Percentiles rank a stretch among this genome's conserved stretches.
These are phyloP conservation scores for Colletotrichum sp. DNA, from an alignment of 2,329 filamentous ascomycete genomes.

Conservation along the genomic window DNA sequence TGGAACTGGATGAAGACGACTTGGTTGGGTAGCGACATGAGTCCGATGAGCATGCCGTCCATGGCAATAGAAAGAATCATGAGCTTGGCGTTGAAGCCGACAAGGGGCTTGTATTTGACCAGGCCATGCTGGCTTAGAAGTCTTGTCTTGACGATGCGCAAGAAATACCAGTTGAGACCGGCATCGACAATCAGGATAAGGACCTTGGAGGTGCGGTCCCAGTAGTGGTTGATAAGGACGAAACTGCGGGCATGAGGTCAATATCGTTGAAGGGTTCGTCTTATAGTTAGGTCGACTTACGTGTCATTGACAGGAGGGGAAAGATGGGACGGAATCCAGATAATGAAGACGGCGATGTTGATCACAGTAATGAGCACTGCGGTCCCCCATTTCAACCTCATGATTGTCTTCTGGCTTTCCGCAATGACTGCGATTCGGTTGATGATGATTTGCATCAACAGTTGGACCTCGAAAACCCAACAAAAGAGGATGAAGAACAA, in stretches of 20 bases:
- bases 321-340: conserved; percentile 56
- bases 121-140: conserved; percentile 52
- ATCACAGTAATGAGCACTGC: conserved; percentile 49
- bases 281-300: conserved; percentile 26
- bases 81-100: conserved; percentile 54
- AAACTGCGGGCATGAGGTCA: conserved; percentile 23
- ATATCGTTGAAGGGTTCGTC: background rate
- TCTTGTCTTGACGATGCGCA: conserved; percentile 48
- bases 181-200: conserved; percentile 57
- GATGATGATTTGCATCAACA: conserved; percentile 60
- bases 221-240: conserved; percentile 52
- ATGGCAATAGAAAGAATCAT: conserved; percentile 54
- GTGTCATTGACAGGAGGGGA: conserved; percentile 40
- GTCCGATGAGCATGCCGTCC: conserved; percentile 45
- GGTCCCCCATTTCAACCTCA: conserved; percentile 51
- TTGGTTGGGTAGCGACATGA: conserved; percentile 38
- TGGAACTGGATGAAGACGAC: conserved; percentile 55
- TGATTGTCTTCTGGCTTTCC: conserved; percentile 40
- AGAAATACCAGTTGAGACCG: conserved; percentile 58
- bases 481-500: conserved; percentile 42
- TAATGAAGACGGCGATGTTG: conserved; percentile 58
- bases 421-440: conserved; percentile 57
- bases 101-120: conserved; percentile 54
- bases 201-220: conserved; percentile 59
- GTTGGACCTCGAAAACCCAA: conserved; percentile 53